These are phyloP conservation scores for Penicillium samsonianum DNA, from an alignment of 495 filamentous ascomycete genomes.

Conservation along the genomic window DNA sequence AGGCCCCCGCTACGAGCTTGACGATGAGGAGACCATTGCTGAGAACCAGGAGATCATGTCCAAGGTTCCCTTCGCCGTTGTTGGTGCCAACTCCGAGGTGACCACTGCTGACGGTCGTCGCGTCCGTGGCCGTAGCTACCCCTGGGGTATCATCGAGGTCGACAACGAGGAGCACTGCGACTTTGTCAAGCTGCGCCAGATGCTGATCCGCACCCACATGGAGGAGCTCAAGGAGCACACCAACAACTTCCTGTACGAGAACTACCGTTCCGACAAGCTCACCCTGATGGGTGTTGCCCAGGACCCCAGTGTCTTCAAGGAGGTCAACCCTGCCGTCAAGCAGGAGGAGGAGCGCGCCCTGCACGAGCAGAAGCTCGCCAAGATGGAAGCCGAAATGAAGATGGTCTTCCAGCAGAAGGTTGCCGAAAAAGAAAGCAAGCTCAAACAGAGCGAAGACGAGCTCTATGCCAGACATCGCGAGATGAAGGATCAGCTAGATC, in stretches of 20 bases:
- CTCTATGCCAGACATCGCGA: conserved; percentile 95
- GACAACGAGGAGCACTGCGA: conserved; percentile 99
- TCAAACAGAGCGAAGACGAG: conserved; percentile 99
- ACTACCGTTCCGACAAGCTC: conserved; percentile 99
- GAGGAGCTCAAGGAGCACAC: conserved; percentile 99
- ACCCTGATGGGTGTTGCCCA: conserved; percentile 97
- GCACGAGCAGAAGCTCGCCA: conserved; percentile 98
- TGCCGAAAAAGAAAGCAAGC: conserved; percentile 97
- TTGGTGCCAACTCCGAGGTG: conserved; percentile 93
- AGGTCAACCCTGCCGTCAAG: conserved; percentile 99
- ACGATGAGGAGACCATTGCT: conserved; percentile 98
- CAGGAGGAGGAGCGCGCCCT: conserved; percentile 97
- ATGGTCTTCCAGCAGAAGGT: conserved; percentile 99
- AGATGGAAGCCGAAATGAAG: conserved; percentile 99
- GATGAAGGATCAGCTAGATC: conserved; percentile 99
- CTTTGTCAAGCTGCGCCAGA: conserved; percentile 98
- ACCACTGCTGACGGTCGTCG: conserved; percentile 88
- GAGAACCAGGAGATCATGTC: conserved; percentile 99
- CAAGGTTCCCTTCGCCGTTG: conserved; percentile 97
- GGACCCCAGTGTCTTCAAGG: conserved; percentile 99
- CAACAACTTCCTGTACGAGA: conserved; percentile 98
- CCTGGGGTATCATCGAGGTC: conserved; percentile 98
- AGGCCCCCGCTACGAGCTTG: conserved; percentile 95
- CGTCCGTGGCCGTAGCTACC: conserved; percentile 94
- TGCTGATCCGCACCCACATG: conserved; percentile 99